Evolutionary conservation across 441 rosid species (phyloP), one percentile per base, ranked within the genome.

Genomic region (Francoa sonchifolia): DNA sequence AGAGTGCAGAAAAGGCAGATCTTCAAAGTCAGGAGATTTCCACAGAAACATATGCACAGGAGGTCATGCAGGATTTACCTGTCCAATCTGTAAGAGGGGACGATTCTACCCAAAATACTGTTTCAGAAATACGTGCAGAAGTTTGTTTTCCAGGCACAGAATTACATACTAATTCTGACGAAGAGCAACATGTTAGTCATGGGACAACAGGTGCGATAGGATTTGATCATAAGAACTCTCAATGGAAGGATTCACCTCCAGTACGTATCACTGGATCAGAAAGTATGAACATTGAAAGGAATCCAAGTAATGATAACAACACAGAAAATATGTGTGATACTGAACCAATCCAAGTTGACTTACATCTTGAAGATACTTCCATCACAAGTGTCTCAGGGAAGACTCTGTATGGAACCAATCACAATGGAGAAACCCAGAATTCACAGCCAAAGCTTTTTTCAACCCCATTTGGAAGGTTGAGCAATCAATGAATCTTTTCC

Each of bases 391-490:
- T 39, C 48, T 57, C 66, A 32, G 48, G 43, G 39, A 49, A 42
- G 44, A 19, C 29, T 32, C 20, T 55, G 43, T 52, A 57, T 40
- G 56, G 47, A 6, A 8, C 23, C 56, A 31, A 45, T 40, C 42
- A 46, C 38, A 52, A 41, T 38, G 52, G 42, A 51, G 58, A 65
- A 29, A 17, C 29, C 32, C 54, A 41, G 36, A 59, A 46, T 43
- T 44, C 64, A 34, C 39, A 55, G 47, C 45, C 50, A 20, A 53
- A 49, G 43, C 8, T 31, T 15, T 19, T 23, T 55, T 45, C 39
- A 26, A 49, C 42, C 18, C 54, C 61, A 3, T 9, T 23, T 1
- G 49, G 48, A 44, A 69, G 79, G 85, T 77, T 39, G 65, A 71
- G 41, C 15, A 50, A 48, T 42, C 15, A 33, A 8, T 15, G 11